Conservation (phyloP, 2,329 filamentous ascomycete genomes). For the Gremmenia infestans region DNA sequence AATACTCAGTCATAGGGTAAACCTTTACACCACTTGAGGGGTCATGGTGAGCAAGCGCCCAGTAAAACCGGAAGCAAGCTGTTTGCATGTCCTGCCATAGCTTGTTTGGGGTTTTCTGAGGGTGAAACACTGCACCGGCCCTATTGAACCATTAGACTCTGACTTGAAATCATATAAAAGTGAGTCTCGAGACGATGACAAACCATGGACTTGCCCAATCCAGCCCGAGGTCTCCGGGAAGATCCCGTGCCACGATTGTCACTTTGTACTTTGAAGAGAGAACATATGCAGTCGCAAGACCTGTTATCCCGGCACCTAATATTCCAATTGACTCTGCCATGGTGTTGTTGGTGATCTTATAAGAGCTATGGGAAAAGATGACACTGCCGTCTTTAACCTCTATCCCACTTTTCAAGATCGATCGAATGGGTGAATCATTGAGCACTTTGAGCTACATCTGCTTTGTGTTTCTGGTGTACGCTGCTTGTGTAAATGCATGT, state of each 20-base stretch:
- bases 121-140: conserved; percentile 27
- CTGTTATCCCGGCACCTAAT: conserved; percentile 25
- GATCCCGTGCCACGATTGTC: conserved; percentile 23
- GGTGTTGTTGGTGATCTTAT: neutral
- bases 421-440: too few species aligned
- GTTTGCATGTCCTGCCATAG: conserved; percentile 21
- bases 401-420: neutral
- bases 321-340: conserved; percentile 17
- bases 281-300: conserved; percentile 21
- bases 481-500: too few species aligned
- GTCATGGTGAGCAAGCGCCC: conserved; percentile 15
- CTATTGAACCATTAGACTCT: conserved; percentile 7
- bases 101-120: conserved; percentile 13
- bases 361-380: too few species aligned
- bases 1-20: conserved; percentile 24
- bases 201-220: conserved; percentile 28
- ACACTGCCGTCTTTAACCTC: too few species aligned
- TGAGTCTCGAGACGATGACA: neutral
- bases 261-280: conserved; percentile 20
- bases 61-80: conserved; percentile 21
- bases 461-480: too few species aligned
- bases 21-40: conserved; percentile 20
- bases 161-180: neutral
- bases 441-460: too few species aligned
- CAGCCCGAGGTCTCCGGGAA: conserved; percentile 21